These are phyloP conservation scores for Fusarium avenaceum DNA, from an alignment of 2,329 filamentous ascomycete species.

Conservation along the genomic window DNA sequence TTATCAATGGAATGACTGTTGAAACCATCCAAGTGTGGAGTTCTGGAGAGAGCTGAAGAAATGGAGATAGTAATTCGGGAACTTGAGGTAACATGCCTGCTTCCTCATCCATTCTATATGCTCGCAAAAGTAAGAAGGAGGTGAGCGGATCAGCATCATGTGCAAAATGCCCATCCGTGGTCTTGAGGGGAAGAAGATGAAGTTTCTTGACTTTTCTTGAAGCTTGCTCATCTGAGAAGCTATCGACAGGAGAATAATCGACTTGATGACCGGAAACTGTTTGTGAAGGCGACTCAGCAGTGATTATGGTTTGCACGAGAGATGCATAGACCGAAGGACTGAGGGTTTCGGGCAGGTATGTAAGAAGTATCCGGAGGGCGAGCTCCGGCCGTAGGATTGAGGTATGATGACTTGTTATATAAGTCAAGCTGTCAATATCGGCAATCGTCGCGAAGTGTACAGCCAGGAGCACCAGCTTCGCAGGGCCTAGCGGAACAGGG, in stretches of 20 bases:
- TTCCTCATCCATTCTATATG: constrained; percentile 77
- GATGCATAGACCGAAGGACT: constrained; percentile 73
- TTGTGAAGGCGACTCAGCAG: constrained; percentile 59
- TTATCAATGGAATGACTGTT: constrained; percentile 75
- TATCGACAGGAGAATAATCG: constrained; percentile 68
- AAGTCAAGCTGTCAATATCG: constrained; percentile 73
- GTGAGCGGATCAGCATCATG: constrained; percentile 68
- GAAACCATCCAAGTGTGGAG: constrained; percentile 78
- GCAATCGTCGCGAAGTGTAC: constrained; percentile 76
- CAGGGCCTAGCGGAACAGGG: constrained; percentile 65
- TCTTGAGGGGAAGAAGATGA: constrained; percentile 69
- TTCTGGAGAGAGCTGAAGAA: constrained; percentile 71
- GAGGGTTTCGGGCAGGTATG: constrained; percentile 80
- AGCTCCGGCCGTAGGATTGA: constrained; percentile 73
- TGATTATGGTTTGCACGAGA: constrained; percentile 70
- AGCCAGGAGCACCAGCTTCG: constrained; percentile 80
- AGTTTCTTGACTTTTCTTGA: constrained; percentile 74
- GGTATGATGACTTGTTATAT: constrained; percentile 68
- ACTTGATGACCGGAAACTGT: constrained; percentile 60
- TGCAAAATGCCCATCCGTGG: constrained; percentile 62
- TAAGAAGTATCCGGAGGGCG: constrained; percentile 79
- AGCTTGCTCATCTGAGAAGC: constrained; percentile 73
- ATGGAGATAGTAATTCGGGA: constrained; percentile 76
- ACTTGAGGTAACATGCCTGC: constrained; percentile 79
- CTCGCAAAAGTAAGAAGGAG: constrained; percentile 76